Evolutionary conservation across 2,329 filamentous ascomycete species (phyloP).

Genomic region (Kalaharituber pfeilii): DNA sequence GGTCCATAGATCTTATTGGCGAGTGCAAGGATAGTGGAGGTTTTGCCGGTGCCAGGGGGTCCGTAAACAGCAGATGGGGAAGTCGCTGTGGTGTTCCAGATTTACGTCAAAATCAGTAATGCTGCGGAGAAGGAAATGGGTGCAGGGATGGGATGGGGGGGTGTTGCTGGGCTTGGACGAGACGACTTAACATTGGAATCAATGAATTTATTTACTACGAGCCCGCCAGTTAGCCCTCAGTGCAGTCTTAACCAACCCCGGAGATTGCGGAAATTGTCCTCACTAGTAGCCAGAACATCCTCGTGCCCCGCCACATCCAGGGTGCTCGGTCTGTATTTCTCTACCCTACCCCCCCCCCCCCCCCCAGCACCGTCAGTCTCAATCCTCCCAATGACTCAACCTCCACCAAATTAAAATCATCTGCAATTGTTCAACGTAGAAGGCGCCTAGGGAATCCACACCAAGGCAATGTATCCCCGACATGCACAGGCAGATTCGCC

Average conservation of each 20-base stretch:
- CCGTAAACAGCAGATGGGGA: constrained; percentile 94
- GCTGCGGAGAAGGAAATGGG: constrained; percentile 2
- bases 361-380: too few relatives aligned
- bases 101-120: neutral
- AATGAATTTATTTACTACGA: constrained; percentile 73
- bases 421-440: neutral
- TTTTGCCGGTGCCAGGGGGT: constrained; percentile 92
- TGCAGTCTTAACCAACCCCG: too few relatives aligned
- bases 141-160: neutral
- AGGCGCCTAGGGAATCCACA: constrained; percentile 31
- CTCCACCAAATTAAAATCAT: neutral
- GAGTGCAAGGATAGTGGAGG: constrained; percentile 84
- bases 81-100: constrained; percentile 52
- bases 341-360: constrained; percentile 62
- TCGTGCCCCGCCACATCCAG: constrained; percentile 91
- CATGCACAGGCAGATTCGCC: constrained; percentile 83
- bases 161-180: too few relatives aligned
- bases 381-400: constrained; percentile 12
- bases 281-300: constrained; percentile 77
- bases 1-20: constrained; percentile 81
- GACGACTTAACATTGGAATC: constrained; percentile 84
- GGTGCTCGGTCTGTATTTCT: constrained; percentile 84
- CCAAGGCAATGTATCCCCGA: constrained; percentile 89
- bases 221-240: neutral
- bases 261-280: neutral